phyloP scores from a whole-genome alignment of 148 eudicot species.

The Cornus kousa region DNA sequence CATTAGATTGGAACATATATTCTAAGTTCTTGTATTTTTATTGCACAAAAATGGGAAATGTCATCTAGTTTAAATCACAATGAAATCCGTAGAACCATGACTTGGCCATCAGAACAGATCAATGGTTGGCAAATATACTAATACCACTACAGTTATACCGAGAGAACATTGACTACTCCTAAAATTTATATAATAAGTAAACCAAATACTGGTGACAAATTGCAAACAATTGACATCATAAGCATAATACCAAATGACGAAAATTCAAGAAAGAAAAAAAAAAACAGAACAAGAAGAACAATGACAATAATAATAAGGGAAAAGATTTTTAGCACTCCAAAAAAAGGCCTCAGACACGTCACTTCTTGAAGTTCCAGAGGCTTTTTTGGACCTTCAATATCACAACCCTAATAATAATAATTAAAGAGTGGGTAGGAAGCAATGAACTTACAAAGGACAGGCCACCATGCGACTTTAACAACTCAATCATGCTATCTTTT shows the following conservation, averaged over 20 bases:
- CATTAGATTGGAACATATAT: too few species aligned
- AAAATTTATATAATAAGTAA: neutral
- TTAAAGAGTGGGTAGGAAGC: neutral
- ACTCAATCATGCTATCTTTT: conserved; percentile 67
- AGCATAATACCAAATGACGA: neutral
- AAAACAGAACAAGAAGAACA: neutral
- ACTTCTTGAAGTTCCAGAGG: too few species aligned
- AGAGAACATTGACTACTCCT: neutral
- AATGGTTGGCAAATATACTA: too few species aligned
- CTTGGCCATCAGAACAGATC: too few species aligned
- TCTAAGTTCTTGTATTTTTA: too few species aligned
- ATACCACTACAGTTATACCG: neutral
- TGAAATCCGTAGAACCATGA: too few species aligned
- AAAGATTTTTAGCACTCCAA: too few species aligned
- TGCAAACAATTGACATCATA: neutral
- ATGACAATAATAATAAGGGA: neutral
- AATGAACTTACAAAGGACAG: conserved; percentile 74
- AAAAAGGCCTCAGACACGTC: too few species aligned
- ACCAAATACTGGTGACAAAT: neutral
- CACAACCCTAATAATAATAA: too few species aligned
- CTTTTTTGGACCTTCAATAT: too few species aligned
- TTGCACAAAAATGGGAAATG: too few species aligned
- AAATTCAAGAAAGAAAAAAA: neutral
- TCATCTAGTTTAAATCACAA: too few species aligned
- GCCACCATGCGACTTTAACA: conserved; percentile 82